Evolutionary conservation across 495 filamentous ascomycete genomes (phyloP).

Genomic region (Neurospora sp.): DNA sequence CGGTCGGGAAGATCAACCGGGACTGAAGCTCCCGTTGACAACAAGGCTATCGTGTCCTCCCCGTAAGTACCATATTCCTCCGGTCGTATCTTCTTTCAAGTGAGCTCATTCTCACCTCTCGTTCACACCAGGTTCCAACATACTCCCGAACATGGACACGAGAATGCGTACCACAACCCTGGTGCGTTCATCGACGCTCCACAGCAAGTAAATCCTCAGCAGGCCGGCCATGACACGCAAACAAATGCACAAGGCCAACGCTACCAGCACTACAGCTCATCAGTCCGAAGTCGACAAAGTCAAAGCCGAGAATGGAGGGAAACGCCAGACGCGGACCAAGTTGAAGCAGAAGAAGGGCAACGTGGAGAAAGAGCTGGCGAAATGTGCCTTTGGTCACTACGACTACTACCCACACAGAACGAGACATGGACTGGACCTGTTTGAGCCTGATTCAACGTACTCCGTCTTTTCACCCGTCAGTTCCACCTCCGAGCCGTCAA

Average conservation of each 20-base stretch:
- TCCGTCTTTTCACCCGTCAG: slow-evolving; percentile 1
- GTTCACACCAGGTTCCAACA: neutral
- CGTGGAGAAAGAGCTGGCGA: too few relatives aligned
- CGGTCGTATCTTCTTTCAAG: neutral
- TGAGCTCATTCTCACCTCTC: neutral
- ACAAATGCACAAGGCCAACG: neutral
- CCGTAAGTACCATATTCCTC: neutral
- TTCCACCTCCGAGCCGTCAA: too few relatives aligned
- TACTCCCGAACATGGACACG: neutral
- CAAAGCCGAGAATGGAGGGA: too few relatives aligned
- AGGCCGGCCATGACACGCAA: slow-evolving; percentile 11
- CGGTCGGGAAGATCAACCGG: neutral
- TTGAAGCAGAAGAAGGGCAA: too few relatives aligned
- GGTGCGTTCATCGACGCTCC: slow-evolving; percentile 10
- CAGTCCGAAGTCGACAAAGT: too few relatives aligned
- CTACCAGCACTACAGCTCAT: too few relatives aligned
- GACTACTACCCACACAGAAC: slow-evolving; percentile 8
- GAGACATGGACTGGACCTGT: slow-evolving; percentile 12
- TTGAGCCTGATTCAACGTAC: slow-evolving; percentile 5
- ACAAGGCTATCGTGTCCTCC: neutral
- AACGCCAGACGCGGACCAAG: too few relatives aligned
- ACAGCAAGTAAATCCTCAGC: slow-evolving; percentile 12
- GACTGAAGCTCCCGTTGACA: neutral
- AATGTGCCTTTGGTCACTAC: slow-evolving; percentile 6
- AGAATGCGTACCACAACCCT: slow-evolving; percentile 12